Base-by-base conservation (phyloP, 495 filamentous ascomycete genomes). In the Daldinia loculata region DNA sequence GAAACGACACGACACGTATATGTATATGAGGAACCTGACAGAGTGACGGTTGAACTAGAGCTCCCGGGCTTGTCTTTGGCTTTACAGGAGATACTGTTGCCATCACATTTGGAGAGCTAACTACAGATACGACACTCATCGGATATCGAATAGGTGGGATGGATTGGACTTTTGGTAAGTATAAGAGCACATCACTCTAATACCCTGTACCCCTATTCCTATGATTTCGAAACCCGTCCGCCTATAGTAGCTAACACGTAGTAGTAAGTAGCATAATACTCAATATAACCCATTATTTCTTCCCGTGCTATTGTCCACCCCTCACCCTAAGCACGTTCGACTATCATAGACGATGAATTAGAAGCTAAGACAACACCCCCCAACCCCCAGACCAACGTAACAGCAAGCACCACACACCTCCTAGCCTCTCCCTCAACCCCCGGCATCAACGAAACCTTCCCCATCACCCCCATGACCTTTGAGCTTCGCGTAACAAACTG, bases 71-170 rank as follows among this genome's bases (percentile, higher is more conserved):
- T 69, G 88, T 89, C 66, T 86, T 90, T 61, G 84, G 86, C 53
- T 92, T 91, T 72, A 86, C 87, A 4, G 89, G 89, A n/a, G 74
- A 83, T 36, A 85, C 85, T 29, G 85, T 90, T 17, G 89, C 89
- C 30, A 83, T 91, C 48, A 86, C 83, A 12, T 91, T 91, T 58
- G 89, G 89, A 2, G 76, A 84, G 38, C 75, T 84, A 34, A 92
- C 90, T 1, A 81, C 78, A 14, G 69, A 86, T 38, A 84, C 82
- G 1, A 85, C 85, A 8, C 80, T 91, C 12, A 76, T 92, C 29
- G 89, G 85, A 34, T 91, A 89, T 69, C 87, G 89, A 11, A 79
- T 91, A 50, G 83, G 81, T 7, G 88, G 87, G 6, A 81, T 89
- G 52, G 89, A 91, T 72, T 92, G 89, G 88, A 81, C 82, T 43